Conservation (phyloP, 179 eudicot genomes). For the Silene noctiflora region DNA sequence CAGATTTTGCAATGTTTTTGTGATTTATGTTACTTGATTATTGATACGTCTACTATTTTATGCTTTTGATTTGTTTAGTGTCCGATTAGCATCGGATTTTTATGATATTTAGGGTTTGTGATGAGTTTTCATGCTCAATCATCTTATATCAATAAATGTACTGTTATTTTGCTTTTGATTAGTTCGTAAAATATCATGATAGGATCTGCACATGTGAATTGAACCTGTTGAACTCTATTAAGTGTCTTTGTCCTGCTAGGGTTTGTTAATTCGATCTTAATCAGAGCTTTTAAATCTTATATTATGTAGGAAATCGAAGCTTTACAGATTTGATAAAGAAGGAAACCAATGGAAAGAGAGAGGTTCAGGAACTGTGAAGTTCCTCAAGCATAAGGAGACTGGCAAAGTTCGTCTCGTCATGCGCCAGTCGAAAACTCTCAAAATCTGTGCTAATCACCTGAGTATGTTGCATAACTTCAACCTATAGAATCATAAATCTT, state of each 20-base stretch:
- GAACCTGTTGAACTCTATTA: no score
- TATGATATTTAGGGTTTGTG: no score
- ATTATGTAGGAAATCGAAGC: constrained; percentile 60
- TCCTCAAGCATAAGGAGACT: constrained; percentile 70
- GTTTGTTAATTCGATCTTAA: constrained; percentile 6
- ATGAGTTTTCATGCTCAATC: background rate
- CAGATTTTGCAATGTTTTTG: no score
- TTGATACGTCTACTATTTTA: no score
- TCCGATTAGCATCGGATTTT: no score
- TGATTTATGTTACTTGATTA: no score
- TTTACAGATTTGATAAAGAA: constrained; percentile 85
- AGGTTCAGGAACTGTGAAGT: constrained; percentile 75
- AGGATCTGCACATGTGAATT: background rate
- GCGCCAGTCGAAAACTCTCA: constrained; percentile 91
- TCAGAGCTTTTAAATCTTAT: background rate
- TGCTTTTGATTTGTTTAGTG: no score
- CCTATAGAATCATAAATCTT: background rate
- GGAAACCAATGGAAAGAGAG: constrained; percentile 97
- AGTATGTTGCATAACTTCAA: constrained; percentile 32
- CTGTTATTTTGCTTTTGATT: background rate
- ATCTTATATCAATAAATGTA: background rate
- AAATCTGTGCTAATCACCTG: constrained; percentile 92
- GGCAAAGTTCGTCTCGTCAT: constrained; percentile 85
- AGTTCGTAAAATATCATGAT: no score
- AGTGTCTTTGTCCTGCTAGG: background rate